A percentile compares a stretch with the other conserved stretches of the same genome.
phyloP scores from a whole-genome alignment of 2,329 filamentous ascomycete species.

The Aaosphaeria pasadenensis region DNA sequence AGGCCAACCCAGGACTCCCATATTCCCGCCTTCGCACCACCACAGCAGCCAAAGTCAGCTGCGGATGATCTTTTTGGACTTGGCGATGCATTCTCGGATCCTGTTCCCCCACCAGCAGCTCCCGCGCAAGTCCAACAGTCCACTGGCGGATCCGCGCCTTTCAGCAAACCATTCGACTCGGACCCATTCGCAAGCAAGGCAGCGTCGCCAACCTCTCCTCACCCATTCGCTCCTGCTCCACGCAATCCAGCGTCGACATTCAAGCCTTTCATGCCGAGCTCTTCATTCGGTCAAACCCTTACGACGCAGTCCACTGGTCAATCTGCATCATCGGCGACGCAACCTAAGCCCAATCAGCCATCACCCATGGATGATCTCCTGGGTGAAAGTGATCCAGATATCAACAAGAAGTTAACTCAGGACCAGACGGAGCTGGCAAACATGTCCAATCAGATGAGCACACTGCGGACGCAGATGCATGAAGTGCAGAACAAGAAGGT shows the following conservation, averaged over 20 bases:
- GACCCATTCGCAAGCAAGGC: conserved; percentile 62
- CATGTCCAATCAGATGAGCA: conserved; percentile 91
- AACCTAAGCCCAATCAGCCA: conserved; percentile 36
- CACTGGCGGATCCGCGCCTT: conserved; percentile 66
- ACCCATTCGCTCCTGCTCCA: conserved; percentile 46
- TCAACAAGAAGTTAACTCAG: conserved; percentile 80
- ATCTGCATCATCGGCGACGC: conserved; percentile 45
- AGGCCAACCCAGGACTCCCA: not conserved
- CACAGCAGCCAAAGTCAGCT: conserved; percentile 68
- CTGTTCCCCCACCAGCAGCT: conserved; percentile 46
- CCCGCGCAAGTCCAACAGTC: conserved; percentile 61
- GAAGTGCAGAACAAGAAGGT: conserved; percentile 81
- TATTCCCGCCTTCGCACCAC: conserved; percentile 29
- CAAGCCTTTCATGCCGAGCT: conserved; percentile 89
- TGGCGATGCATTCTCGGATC: conserved; percentile 62
- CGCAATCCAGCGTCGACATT: conserved; percentile 56
- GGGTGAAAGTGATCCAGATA: conserved; percentile 81
- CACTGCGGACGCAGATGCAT: conserved; percentile 89
- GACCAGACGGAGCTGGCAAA: conserved; percentile 94
- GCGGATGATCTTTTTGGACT: conserved; percentile 92
- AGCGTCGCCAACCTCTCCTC: conserved; percentile 53
- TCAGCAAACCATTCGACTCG: conserved; percentile 43
- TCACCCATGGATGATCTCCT: conserved; percentile 76
- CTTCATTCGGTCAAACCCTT: conserved; percentile 83
- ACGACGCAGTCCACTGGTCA: conserved; percentile 73